Evolutionary conservation across 805 yeast species (phyloP).

Genomic region (Suhomyces kilbournensis): DNA sequence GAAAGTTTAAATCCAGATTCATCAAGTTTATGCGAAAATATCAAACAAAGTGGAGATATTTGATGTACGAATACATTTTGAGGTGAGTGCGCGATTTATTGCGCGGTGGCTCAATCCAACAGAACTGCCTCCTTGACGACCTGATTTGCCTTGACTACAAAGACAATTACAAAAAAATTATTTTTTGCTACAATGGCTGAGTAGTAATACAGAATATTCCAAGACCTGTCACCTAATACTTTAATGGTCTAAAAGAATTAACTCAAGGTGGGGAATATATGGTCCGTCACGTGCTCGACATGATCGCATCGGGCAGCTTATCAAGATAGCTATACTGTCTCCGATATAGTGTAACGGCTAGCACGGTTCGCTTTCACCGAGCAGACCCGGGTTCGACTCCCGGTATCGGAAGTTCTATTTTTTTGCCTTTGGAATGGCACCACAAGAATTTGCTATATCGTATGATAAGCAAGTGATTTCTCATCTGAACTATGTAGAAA

Average conservation of each 20-base stretch:
- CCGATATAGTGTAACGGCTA: conserved; percentile 81
- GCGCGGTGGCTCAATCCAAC: neutral
- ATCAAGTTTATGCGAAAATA: neutral
- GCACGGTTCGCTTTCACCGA: conserved; percentile 83
- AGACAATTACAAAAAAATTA: too few species aligned
- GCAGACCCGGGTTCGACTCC: conserved; percentile 85
- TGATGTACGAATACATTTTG: neutral
- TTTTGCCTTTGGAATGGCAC: neutral
- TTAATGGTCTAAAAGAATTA: too few species aligned
- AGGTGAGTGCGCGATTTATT: neutral
- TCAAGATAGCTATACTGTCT: conserved; percentile 9
- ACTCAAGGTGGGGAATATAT: too few species aligned
- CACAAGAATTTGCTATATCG: neutral
- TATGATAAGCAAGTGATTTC: neutral
- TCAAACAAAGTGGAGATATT: neutral
- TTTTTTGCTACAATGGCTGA: too few species aligned
- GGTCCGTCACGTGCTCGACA: too few species aligned
- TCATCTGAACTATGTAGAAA: neutral
- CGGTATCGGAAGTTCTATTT: conserved; percentile 60
- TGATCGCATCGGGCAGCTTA: too few species aligned
- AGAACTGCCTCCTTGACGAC: too few species aligned
- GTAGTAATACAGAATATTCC: too few species aligned
- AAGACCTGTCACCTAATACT: too few species aligned
- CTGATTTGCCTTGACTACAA: too few species aligned
- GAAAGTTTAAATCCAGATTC: neutral